Evolutionary conservation across 2,329 filamentous ascomycete species (phyloP).

Genomic region (Sclerotinia minor): DNA sequence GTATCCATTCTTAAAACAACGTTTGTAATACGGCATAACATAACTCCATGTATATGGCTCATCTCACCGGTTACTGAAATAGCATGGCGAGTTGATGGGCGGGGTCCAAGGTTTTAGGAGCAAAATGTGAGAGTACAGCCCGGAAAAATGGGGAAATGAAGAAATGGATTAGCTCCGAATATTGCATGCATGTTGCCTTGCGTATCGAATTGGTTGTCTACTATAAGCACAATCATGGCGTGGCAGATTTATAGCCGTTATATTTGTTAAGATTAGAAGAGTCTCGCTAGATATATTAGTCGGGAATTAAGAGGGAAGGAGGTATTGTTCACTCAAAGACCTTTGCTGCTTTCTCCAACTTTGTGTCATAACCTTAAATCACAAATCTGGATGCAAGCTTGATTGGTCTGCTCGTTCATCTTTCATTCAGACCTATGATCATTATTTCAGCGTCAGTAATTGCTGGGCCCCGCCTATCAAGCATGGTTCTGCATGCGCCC

Average conservation of each 20-base stretch:
- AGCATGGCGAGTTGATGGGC: conserved; percentile 1
- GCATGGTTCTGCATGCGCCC: conserved; percentile 10
- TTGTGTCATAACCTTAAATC: not conserved
- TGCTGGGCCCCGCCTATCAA: conserved; percentile 6
- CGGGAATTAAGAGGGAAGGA: not conserved
- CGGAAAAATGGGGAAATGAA: conserved; percentile 14
- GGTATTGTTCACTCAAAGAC: not conserved
- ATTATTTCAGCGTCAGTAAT: not conserved
- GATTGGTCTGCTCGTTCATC: conserved; percentile 15
- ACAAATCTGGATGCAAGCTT: not conserved
- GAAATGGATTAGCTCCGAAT: not conserved
- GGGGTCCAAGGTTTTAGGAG: not conserved
- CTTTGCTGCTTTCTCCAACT: not conserved
- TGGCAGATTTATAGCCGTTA: not conserved
- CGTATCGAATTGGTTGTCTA: conserved; percentile 1
- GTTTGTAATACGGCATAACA: conserved; percentile 21
- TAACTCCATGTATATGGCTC: conserved; percentile 9
- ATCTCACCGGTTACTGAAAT: not conserved
- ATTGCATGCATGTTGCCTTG: conserved; percentile 12
- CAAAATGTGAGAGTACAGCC: conserved; percentile 6
- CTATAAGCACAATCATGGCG: not conserved
- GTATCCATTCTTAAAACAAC: not conserved
- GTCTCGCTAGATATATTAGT: not conserved
- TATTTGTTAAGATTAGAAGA: not conserved
- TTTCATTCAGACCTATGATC: not conserved